Evolutionary conservation across 179 eudicot genomes (phyloP).

Genomic region (Nepenthes alata): DNA sequence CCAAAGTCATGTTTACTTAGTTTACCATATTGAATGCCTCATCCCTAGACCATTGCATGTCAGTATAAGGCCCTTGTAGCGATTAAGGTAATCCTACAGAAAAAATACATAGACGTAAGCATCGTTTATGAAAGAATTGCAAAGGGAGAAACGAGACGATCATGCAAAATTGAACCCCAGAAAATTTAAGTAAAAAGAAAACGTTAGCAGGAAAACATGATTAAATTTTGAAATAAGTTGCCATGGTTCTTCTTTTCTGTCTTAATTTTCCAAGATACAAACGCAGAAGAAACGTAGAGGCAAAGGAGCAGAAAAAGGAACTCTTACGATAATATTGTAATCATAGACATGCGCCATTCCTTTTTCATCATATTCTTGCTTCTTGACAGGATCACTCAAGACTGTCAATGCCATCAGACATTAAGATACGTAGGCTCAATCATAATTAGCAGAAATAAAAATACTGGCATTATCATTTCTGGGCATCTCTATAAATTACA

Average conservation of each 20-base stretch:
- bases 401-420: constrained; percentile 27
- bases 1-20: neutral
- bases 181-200: too few relatives aligned
- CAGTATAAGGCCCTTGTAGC: constrained; percentile 79
- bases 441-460: too few relatives aligned
- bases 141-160: too few relatives aligned
- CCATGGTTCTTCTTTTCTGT: neutral
- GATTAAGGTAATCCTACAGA: constrained; percentile 70
- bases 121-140: neutral
- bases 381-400: constrained; percentile 59
- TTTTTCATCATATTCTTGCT: constrained; percentile 71
- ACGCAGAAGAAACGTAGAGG: neutral
- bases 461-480: too few relatives aligned
- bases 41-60: constrained; percentile 93
- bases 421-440: too few relatives aligned
- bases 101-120: constrained; percentile 1
- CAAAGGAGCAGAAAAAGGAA: neutral
- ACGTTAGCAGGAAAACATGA: too few relatives aligned
- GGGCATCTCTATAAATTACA: too few relatives aligned
- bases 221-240: too few relatives aligned
- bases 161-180: too few relatives aligned
- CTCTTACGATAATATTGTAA: constrained; percentile 50
- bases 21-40: constrained; percentile 54
- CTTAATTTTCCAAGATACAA: neutral
- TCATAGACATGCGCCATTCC: constrained; percentile 45